phyloP scores from a whole-genome alignment of 495 filamentous ascomycete species.

The Podospora australis region DNA sequence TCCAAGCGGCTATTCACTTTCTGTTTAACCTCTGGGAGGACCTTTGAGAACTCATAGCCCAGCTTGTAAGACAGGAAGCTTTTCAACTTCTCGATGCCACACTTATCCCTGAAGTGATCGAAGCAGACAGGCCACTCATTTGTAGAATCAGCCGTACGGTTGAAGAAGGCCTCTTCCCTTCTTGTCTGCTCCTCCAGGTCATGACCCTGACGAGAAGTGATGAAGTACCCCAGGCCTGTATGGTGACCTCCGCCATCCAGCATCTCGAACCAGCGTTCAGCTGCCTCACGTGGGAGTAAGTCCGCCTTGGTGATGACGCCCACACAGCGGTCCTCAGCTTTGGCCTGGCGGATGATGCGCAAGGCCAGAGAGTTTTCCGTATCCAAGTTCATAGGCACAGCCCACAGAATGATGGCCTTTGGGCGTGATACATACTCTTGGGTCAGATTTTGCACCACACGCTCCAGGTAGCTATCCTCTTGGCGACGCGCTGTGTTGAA shows the following conservation, averaged over 20 bases:
- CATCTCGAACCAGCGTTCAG: conserved; percentile 50
- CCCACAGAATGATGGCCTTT: conserved; percentile 66
- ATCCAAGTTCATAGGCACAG: conserved; percentile 68
- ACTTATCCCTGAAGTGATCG: conserved; percentile 40
- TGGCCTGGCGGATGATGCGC: conserved; percentile 49
- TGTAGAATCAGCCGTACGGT: conserved; percentile 12
- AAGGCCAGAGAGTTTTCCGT: conserved; percentile 65
- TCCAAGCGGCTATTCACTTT: conserved; percentile 48
- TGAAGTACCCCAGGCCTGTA: conserved; percentile 60
- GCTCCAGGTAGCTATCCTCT: conserved; percentile 58
- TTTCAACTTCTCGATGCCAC: conserved; percentile 54
- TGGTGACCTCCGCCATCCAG: conserved; percentile 48
- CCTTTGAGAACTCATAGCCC: conserved; percentile 49
- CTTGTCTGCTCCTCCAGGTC: conserved; percentile 47
- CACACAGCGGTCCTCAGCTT: conserved; percentile 57
- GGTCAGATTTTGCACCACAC: conserved; percentile 61
- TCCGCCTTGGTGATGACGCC: conserved; percentile 83
- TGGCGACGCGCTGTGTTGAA: conserved; percentile 58
- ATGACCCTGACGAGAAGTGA: conserved; percentile 44
- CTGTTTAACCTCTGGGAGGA: conserved; percentile 51
- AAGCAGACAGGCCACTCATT: conserved; percentile 45
- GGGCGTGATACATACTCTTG: conserved; percentile 56
- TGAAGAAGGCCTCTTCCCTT: conserved; percentile 58
- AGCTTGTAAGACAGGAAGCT: conserved; percentile 48
- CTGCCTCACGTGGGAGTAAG: conserved; percentile 39